Conservation (phyloP, 2,329 filamentous ascomycete genomes). For the Helotiales sp. region DNA sequence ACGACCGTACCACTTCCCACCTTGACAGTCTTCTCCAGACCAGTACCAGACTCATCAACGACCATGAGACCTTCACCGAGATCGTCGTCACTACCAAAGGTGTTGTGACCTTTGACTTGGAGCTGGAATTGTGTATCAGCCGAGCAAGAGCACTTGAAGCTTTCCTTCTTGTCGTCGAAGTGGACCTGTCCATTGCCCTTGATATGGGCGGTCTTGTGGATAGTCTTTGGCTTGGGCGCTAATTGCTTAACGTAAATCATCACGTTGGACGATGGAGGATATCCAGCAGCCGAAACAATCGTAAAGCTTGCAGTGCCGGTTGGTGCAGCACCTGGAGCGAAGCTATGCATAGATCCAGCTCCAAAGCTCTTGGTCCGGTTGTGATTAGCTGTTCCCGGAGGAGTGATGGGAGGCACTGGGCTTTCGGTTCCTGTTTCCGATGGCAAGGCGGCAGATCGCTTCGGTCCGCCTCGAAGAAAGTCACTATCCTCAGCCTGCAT, state of each 20-base stretch:
- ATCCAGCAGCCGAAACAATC: constrained; percentile 76
- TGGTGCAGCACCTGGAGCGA: constrained; percentile 57
- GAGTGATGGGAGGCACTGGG: constrained; percentile 23
- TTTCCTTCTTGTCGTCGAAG: constrained; percentile 66
- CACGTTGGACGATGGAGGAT: constrained; percentile 73
- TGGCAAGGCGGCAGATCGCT: constrained; percentile 21
- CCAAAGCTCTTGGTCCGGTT: constrained; percentile 58
- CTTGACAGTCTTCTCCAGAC: constrained; percentile 69
- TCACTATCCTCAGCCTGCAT: constrained; percentile 44
- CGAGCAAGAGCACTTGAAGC: constrained; percentile 74
- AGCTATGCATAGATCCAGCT: constrained; percentile 67
- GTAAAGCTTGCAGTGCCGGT: constrained; percentile 78
- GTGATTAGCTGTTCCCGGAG: constrained; percentile 30
- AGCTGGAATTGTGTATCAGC: constrained; percentile 86
- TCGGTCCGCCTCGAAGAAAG: constrained; percentile 25
- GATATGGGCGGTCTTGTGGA: constrained; percentile 91
- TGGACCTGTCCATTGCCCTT: constrained; percentile 67
- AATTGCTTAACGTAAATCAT: constrained; percentile 72
- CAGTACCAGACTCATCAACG: constrained; percentile 74
- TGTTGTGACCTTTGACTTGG: constrained; percentile 80
- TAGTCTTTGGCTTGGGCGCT: constrained; percentile 68
- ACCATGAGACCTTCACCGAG: constrained; percentile 88
- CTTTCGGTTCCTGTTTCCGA: not conserved
- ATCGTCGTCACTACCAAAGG: constrained; percentile 79
- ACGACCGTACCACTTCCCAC: constrained; percentile 73